Conservation (phyloP, 352 stramenopile genomes). For the Pythium periplocum region DNA sequence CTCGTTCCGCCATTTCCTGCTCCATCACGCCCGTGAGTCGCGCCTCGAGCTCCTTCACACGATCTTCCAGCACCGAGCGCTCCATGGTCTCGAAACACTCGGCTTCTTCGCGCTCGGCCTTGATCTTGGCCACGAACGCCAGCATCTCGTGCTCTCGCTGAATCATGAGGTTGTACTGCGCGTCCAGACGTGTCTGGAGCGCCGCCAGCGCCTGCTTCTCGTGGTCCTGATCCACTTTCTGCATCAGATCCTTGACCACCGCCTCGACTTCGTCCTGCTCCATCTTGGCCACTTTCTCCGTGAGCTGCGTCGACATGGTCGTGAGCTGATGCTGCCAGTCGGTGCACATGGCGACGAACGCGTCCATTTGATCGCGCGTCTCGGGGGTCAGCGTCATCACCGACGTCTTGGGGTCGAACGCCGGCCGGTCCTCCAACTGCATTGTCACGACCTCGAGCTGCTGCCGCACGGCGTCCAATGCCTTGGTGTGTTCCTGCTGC, state of each 20-base stretch:
- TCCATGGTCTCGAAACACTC: constrained; percentile 47
- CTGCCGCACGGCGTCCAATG: constrained; percentile 14
- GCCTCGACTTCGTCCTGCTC: constrained; percentile 26
- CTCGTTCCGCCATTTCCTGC: constrained; percentile 8
- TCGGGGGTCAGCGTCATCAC: constrained; percentile 5
- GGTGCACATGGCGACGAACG: constrained; percentile 25
- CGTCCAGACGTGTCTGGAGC: constrained; percentile 12
- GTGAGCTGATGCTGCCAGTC: constrained; percentile 26
- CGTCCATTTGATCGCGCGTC: constrained; percentile 25
- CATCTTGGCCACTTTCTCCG: constrained; percentile 9
- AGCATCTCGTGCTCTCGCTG: constrained; percentile 13
- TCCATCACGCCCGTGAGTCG: constrained; percentile 43
- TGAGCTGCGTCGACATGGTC: constrained; percentile 15
- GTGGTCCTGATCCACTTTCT: constrained; percentile 21
- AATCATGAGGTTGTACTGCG: constrained; percentile 8
- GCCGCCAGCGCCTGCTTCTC: constrained; percentile 4
- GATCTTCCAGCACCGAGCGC: constrained; percentile 40
- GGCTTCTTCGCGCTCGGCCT: constrained; percentile 14
- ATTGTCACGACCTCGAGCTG: constrained; percentile 7
- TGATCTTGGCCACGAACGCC: constrained; percentile 10
- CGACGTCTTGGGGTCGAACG: not conserved
- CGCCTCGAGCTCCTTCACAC: constrained; percentile 46
- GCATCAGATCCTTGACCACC: constrained; percentile 31
- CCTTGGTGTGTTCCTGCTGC: constrained; percentile 12
- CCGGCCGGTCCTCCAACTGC: constrained; percentile 14